Percentiles rank a stretch among this genome's conserved stretches.
These are phyloP conservation scores for Capronia coronata DNA, from an alignment of 2,329 filamentous ascomycete species.

Conservation along the genomic window DNA sequence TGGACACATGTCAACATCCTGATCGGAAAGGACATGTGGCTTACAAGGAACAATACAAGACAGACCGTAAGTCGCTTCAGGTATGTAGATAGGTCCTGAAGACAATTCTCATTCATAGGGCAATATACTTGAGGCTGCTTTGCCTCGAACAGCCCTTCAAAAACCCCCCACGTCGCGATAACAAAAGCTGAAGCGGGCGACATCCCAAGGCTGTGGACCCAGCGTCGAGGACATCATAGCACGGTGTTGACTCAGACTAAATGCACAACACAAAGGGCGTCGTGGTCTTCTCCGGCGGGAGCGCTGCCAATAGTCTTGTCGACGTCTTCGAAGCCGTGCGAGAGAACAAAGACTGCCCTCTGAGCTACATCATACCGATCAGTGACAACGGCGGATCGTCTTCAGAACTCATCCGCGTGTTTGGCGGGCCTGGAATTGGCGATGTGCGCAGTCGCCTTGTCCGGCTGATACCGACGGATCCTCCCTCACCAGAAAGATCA, in stretches of 20 bases:
- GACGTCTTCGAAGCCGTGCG: slow-evolving; percentile 72
- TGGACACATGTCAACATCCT: too few relatives aligned
- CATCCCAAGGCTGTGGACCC: too few relatives aligned
- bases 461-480: slow-evolving; percentile 69
- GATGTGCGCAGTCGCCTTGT: slow-evolving; percentile 78
- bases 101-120: neutral
- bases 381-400: slow-evolving; percentile 94
- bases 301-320: slow-evolving; percentile 88
- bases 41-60: too few relatives aligned
- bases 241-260: neutral
- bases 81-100: too few relatives aligned
- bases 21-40: too few relatives aligned
- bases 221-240: too few relatives aligned
- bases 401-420: slow-evolving; percentile 86
- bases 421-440: slow-evolving; percentile 82
- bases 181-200: too few relatives aligned
- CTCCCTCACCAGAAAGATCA: slow-evolving; percentile 56
- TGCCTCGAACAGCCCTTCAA: neutral
- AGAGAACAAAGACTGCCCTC: slow-evolving; percentile 57
- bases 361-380: slow-evolving; percentile 88
- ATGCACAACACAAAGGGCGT: slow-evolving; percentile 46
- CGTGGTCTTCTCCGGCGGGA: slow-evolving; percentile 85
- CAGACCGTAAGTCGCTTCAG: too few relatives aligned
- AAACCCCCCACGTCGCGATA: too few relatives aligned
- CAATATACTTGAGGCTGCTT: neutral